These are phyloP conservation scores for Podaxis sp. DNA, from an alignment of 768 basidiomycete species.

Conservation along the genomic window DNA sequence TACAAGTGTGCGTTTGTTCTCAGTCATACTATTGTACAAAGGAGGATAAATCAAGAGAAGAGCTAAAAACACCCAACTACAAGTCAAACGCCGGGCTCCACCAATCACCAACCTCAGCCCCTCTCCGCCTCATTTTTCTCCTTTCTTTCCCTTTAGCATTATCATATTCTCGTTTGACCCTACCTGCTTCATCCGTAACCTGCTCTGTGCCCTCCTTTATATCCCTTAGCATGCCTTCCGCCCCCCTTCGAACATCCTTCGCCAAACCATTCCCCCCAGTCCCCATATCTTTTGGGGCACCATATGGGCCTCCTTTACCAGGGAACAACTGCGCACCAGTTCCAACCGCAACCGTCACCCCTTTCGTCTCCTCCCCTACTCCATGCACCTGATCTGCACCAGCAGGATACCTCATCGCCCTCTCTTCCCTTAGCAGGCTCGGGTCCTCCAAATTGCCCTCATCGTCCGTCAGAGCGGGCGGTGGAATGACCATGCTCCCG, in stretches of 20 bases:
- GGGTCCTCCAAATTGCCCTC: slow-evolving; percentile 7
- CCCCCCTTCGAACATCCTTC: slow-evolving; percentile 5
- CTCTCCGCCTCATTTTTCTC: slow-evolving; percentile 19
- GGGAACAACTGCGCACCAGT: slow-evolving; percentile 31
- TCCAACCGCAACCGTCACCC: slow-evolving; percentile 31
- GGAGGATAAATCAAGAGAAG: background rate
- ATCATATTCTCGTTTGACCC: background rate
- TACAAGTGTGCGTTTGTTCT: background rate
- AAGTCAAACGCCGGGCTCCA: slow-evolving; percentile 32
- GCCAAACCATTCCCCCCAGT: slow-evolving; percentile 12
- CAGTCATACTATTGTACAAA: no score
- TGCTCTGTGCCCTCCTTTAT: no score
- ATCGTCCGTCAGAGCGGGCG: slow-evolving; percentile 16
- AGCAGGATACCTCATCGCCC: background rate
- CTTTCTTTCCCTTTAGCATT: slow-evolving; percentile 17
- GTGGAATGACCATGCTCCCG: slow-evolving; percentile 13
- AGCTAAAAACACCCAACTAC: background rate
- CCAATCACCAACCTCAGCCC: slow-evolving; percentile 21
- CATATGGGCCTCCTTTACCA: slow-evolving; percentile 26
- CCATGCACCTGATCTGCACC: background rate
- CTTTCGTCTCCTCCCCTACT: slow-evolving; percentile 13
- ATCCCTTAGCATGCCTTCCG: no score
- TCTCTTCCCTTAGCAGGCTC: slow-evolving; percentile 15
- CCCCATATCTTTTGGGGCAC: slow-evolving; percentile 15
- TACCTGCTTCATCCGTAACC: background rate